Evolutionary conservation across 805 yeast genomes (phyloP).

Genomic region (Wickerhamomyces mucosus): DNA sequence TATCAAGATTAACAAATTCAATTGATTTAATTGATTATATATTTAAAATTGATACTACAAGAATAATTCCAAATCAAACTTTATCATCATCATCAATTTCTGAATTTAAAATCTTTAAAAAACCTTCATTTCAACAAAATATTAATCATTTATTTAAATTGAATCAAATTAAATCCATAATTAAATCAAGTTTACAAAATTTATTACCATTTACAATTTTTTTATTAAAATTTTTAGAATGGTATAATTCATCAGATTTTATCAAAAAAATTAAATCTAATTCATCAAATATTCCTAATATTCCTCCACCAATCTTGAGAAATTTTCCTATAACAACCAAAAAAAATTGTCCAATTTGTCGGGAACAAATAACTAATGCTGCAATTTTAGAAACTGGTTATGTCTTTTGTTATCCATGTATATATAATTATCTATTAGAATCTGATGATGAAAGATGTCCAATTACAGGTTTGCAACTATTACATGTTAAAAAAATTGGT

Average conservation of each 20-base stretch:
- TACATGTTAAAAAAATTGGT: constrained; percentile 48
- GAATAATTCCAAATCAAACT: constrained; percentile 12
- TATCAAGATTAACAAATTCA: constrained; percentile 57
- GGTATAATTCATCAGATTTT: constrained; percentile 84
- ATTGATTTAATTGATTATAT: constrained; percentile 54
- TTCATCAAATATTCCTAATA: constrained; percentile 27
- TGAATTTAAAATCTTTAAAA: background rate
- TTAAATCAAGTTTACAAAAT: background rate
- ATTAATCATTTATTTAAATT: constrained; percentile 4
- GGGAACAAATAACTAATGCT: constrained; percentile 57
- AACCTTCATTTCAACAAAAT: background rate
- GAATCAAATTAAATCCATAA: constrained; percentile 7
- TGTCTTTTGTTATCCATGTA: constrained; percentile 85
- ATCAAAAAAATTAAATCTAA: constrained; percentile 46
- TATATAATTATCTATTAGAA: constrained; percentile 50
- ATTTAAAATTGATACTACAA: constrained; percentile 53
- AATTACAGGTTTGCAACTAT: constrained; percentile 57
- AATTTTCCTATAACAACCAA: constrained; percentile 5
- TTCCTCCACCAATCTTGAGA: constrained; percentile 28
- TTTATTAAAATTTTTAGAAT: constrained; percentile 73
- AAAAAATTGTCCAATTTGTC: constrained; percentile 60
- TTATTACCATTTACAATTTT: constrained; percentile 78
- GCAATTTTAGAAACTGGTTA: constrained; percentile 87
- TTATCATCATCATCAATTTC: background rate
- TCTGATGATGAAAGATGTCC: constrained; percentile 52